Percentiles rank a stretch among this genome's conserved stretches.
These are phyloP conservation scores for Colletotrichum orbiculare DNA, from an alignment of 2,329 filamentous ascomycete genomes.

Conservation along the genomic window DNA sequence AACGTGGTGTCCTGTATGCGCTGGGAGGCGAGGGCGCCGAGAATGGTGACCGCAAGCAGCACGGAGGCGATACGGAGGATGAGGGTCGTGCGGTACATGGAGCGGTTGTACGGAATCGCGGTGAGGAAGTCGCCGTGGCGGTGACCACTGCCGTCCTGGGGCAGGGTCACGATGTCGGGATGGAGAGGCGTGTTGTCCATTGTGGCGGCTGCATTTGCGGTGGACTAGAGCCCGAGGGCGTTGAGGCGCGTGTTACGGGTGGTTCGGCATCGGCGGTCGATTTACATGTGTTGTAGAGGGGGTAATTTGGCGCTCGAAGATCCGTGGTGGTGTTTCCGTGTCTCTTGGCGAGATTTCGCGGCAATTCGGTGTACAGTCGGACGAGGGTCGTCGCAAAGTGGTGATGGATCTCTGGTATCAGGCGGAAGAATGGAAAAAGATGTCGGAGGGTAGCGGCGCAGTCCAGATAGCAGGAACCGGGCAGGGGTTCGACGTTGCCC, in stretches of 20 bases:
- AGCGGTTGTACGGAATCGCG: constrained; percentile 35
- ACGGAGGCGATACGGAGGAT: constrained; percentile 26
- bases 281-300: neutral
- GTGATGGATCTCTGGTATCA: no score
- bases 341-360: neutral
- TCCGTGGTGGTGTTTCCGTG: neutral
- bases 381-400: no score
- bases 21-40: constrained; percentile 16
- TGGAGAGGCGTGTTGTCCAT: constrained; percentile 36
- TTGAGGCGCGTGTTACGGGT: neutral
- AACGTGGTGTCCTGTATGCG: neutral
- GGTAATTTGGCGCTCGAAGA: no score
- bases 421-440: no score
- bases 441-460: no score
- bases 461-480: no score
- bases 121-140: constrained; percentile 36
- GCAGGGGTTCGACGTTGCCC: no score
- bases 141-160: neutral
- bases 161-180: constrained; percentile 24
- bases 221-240: neutral
- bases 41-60: constrained; percentile 19
- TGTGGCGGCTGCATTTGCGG: neutral
- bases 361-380: no score
- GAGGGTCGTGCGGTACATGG: constrained; percentile 30
- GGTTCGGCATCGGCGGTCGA: constrained; percentile 7